Evolutionary conservation across 257 asterid species (phyloP), one percentile per base, ranked within the genome.

Genomic region (Anisodus tanguticus): DNA sequence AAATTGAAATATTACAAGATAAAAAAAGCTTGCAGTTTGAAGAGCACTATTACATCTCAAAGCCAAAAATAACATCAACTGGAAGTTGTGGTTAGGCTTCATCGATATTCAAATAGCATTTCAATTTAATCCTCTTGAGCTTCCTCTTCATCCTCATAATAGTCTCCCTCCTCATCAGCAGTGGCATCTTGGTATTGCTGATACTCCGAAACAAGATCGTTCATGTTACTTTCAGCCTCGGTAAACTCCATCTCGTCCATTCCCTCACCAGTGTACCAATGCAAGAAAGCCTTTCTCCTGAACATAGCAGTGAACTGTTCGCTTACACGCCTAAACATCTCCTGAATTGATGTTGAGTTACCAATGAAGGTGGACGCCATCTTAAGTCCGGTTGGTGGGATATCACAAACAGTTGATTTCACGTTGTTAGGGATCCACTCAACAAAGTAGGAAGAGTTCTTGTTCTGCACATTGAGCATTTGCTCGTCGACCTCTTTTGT

Each of bases 281-380:
- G 81, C 81, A 74, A 74, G 81, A 74, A 74, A 74, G 81, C 81
- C 45, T 74, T 74, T 74, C 81, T 74, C 81, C 81, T 49, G 22
- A 74, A 74, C 81, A 74, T 74, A 49, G 81, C 81, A 74, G 81
- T 74, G 17, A 74, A 74, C 22, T 74, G 81, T 49, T 74, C 81
- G 0, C 81, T 74, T 7, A 74, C 81, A 49, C 81, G 81, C 62
- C 81, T 74, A 49, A 74, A 74, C 81, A 74, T 74, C 81, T 74
- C 81, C 81, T 74, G 81, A 74, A 74, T 74, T 12, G 81, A 74
- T 6, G 81, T 74, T 0, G 81, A 74, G 19, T 74, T 74, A 26
- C 81, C 35, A 31, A 31, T 31, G 35, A 31, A 31, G 35, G 35
- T 31, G 35, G 35, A 31, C 35, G 35, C 35, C 81, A 74, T 74